phyloP scores from a whole-genome alignment of 1,284 basidiomycete genomes.

The Phellinidium pouzarii region DNA sequence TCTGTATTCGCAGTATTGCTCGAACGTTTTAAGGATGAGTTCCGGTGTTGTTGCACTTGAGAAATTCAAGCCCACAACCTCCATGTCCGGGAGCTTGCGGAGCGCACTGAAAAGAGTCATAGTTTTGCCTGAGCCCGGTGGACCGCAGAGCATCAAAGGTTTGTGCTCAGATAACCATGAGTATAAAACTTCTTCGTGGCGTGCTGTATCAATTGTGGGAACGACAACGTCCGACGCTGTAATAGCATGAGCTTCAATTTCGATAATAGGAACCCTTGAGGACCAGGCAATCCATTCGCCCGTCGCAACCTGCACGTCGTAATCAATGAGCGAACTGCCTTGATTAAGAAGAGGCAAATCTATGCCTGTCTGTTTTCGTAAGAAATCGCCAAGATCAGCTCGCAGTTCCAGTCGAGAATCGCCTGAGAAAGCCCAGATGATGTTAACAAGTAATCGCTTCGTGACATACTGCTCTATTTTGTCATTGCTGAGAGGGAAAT shows the following conservation, averaged over 20 bases:
- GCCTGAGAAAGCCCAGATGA: slow-evolving; percentile 98
- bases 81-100: slow-evolving; percentile 96
- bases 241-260: slow-evolving; percentile 95
- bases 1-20: slow-evolving; percentile 98
- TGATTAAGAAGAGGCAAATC: slow-evolving; percentile 75
- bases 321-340: slow-evolving; percentile 90
- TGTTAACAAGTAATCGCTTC: slow-evolving; percentile 85
- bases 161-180: slow-evolving; percentile 99
- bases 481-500: slow-evolving; percentile 86
- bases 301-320: slow-evolving; percentile 81
- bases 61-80: slow-evolving; percentile 98
- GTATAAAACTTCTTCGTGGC: slow-evolving; percentile 97
- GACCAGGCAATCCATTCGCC: slow-evolving; percentile 95
- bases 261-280: slow-evolving; percentile 85
- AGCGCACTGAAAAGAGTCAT: slow-evolving; percentile 99
- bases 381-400: slow-evolving; percentile 85
- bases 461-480: slow-evolving; percentile 87
- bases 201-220: slow-evolving; percentile 96
- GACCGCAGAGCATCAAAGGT: slow-evolving; percentile 96
- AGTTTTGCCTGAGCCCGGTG: slow-evolving; percentile 98
- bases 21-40: slow-evolving; percentile 97
- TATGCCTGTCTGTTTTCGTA: slow-evolving; percentile 81
- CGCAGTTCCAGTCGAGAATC: slow-evolving; percentile 89
- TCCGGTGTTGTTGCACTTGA: slow-evolving; percentile 98
- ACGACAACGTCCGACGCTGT: slow-evolving; percentile 96